Evolutionary conservation across 2,329 filamentous ascomycete species (phyloP).

Genomic region (Cryphonectria parasitica): DNA sequence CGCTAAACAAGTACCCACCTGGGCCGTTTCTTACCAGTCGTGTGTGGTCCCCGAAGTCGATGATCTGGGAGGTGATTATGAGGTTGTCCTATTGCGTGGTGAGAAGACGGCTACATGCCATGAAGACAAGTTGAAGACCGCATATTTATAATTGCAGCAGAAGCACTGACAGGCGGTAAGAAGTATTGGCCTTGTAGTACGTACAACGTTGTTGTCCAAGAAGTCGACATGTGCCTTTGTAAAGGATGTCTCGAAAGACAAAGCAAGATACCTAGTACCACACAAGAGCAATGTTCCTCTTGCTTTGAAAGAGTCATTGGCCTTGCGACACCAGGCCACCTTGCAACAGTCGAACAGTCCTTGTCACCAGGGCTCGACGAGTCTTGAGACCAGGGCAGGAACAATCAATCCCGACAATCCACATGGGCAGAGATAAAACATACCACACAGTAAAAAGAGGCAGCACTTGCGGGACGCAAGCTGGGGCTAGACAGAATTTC

Average conservation of each 20-base stretch:
- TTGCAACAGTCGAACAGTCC: background rate
- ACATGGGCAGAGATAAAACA: background rate
- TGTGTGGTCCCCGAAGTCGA: background rate
- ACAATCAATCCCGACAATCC: background rate
- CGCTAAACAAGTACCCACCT: background rate
- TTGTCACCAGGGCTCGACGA: background rate
- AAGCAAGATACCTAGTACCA: background rate
- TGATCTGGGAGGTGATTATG: background rate
- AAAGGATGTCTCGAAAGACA: background rate
- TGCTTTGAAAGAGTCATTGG: background rate
- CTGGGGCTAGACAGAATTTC: constrained; percentile 15
- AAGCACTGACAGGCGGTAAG: background rate
- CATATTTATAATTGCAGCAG: background rate
- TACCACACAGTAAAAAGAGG: background rate
- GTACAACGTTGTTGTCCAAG: constrained; percentile 7
- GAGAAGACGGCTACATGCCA: background rate
- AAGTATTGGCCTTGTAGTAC: background rate
- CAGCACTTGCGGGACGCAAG: constrained; percentile 14
- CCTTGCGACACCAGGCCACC: background rate
- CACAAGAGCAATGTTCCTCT: background rate
- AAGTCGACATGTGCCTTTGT: background rate
- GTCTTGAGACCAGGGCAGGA: background rate
- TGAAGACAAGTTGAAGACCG: background rate
- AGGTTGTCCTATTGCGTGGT: background rate
- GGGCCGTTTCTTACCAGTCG: background rate